A percentile compares a stretch with the other conserved stretches of the same genome.
Conservation (phyloP, 768 basidiomycete species). For the Phaeotremella skinneri region DNA sequence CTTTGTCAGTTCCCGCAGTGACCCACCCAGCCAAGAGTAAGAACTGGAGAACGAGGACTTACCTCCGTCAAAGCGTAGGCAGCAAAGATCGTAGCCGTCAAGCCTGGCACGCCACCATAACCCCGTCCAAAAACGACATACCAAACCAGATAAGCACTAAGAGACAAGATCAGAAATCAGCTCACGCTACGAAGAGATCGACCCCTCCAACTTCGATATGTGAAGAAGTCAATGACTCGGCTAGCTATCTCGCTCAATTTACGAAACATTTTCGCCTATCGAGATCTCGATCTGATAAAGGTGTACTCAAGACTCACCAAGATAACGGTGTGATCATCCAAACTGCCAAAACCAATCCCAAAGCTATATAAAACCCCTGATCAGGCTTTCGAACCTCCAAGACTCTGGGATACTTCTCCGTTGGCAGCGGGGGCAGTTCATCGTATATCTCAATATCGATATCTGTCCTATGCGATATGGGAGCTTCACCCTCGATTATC, state of each 20-base stretch:
- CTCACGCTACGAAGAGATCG: no score
- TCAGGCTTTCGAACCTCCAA: constrained; percentile 20
- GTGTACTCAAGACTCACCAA: constrained; percentile 21
- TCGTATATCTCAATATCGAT: neutral
- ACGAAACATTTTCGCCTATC: no score
- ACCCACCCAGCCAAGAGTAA: neutral
- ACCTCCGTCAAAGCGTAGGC: constrained; percentile 41
- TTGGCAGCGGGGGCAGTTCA: constrained; percentile 23
- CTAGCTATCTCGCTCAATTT: no score
- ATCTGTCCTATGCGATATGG: no score
- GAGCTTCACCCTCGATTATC: neutral
- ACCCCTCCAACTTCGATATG: no score
- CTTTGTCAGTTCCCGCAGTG: neutral
- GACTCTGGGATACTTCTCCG: constrained; percentile 31
- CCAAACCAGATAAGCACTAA: constrained; percentile 43
- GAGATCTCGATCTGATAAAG: neutral
- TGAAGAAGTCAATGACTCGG: no score
- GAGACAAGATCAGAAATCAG: neutral
- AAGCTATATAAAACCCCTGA: constrained; percentile 34
- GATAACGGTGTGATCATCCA: constrained; percentile 42
- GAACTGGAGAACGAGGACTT: neutral
- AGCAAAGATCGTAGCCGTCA: constrained; percentile 37
- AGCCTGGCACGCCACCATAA: constrained; percentile 11
- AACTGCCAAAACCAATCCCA: constrained; percentile 32
- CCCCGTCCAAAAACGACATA: constrained; percentile 26